phyloP scores from a whole-genome alignment of 2,329 filamentous ascomycete species.

The Orbilia brochopaga region DNA sequence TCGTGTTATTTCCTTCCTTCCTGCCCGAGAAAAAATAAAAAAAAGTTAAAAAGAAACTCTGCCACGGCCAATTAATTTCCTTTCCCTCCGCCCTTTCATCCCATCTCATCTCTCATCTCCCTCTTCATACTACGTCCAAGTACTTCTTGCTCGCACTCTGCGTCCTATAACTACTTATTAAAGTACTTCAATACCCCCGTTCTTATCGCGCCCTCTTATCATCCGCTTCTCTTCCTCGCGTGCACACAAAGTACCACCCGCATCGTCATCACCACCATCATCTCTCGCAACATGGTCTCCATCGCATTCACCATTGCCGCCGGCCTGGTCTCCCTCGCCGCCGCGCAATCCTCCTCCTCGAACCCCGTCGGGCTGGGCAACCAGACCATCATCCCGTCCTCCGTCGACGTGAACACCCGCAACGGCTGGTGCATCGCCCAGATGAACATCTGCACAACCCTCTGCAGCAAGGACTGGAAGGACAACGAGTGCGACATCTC shows the following conservation, averaged over 20 bases:
- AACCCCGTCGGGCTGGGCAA: conserved; percentile 35
- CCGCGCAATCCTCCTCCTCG: conserved; percentile 19
- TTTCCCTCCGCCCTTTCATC: conserved; percentile 1
- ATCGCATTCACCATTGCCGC: conserved; percentile 14
- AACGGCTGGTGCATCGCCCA: conserved; percentile 44
- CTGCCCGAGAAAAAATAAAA: background rate
- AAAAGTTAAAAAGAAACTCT: too few species aligned
- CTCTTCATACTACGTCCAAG: background rate
- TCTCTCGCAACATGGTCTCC: conserved; percentile 25
- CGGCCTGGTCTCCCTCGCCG: conserved; percentile 24
- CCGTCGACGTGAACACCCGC: conserved; percentile 42
- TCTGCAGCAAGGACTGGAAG: conserved; percentile 41
- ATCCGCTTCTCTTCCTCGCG: background rate
- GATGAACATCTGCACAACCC: conserved; percentile 44
- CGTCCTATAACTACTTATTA: background rate
- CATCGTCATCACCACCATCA: background rate
- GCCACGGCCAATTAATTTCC: background rate
- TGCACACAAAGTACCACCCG: too few species aligned
- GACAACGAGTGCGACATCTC: conserved; percentile 42
- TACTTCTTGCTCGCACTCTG: background rate
- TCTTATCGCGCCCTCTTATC: background rate
- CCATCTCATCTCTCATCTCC: conserved; percentile 4
- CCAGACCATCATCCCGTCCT: conserved; percentile 44
- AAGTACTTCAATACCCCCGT: too few species aligned
- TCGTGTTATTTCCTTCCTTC: conserved; percentile 10